A percentile compares a stretch with the other conserved stretches of the same genome.
Evolutionary conservation across 495 filamentous ascomycete genomes (phyloP).

Genomic region (Aspergillus wentii): DNA sequence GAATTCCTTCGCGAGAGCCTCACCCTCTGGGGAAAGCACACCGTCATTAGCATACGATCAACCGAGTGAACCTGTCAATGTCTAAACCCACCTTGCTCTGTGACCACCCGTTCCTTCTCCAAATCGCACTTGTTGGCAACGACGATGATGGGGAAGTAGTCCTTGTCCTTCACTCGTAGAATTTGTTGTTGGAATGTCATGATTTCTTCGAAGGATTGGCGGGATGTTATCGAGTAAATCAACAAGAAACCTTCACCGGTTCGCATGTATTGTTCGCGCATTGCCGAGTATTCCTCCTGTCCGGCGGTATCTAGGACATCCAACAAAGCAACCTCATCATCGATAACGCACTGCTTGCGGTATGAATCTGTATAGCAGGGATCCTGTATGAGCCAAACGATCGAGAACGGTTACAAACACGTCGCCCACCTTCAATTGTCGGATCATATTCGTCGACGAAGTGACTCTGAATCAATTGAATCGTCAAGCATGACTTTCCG

Average conservation of each 20-base stretch:
- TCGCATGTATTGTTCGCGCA: constrained; percentile 99
- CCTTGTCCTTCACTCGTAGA: constrained; percentile 96
- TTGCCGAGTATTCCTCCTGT: constrained; percentile 98
- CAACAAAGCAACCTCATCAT: constrained; percentile 94
- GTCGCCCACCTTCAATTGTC: constrained; percentile 86
- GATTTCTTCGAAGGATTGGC: constrained; percentile 97
- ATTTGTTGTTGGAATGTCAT: constrained; percentile 98
- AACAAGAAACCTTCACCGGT: constrained; percentile 97
- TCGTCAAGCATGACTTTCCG: constrained; percentile 98
- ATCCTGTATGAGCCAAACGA: constrained; percentile 15
- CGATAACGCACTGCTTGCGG: constrained; percentile 98
- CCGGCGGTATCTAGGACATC: constrained; percentile 97
- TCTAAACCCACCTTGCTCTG: constrained; percentile 70
- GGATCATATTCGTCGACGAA: constrained; percentile 99
- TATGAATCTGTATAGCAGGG: constrained; percentile 72
- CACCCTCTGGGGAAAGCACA: constrained; percentile 65
- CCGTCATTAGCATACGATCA: constrained; percentile 17
- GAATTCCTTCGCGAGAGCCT: constrained; percentile 78
- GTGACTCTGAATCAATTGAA: constrained; percentile 97
- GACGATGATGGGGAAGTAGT: constrained; percentile 98
- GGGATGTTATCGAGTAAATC: constrained; percentile 96
- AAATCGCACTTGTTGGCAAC: constrained; percentile 99
- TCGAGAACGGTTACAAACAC: constrained; percentile 3
- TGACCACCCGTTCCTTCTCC: constrained; percentile 83
- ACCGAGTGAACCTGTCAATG: not conserved